Evolutionary conservation across 805 yeast species (phyloP), one percentile per base, ranked within the genome.

Genomic region (Candida tallmaniae): DNA sequence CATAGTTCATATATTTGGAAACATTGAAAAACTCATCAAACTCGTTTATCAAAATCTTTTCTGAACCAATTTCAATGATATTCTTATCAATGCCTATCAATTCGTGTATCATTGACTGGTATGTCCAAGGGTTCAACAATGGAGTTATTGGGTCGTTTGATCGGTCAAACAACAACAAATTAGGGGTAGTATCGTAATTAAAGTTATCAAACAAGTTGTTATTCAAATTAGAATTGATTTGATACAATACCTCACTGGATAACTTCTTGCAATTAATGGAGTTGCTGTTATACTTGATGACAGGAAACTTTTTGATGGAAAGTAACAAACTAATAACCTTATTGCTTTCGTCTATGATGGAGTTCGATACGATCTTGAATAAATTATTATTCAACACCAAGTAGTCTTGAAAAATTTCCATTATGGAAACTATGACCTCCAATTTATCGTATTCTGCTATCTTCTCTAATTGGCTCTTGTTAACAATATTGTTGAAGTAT

Each of bases 31-130:
- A 93, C 14, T 68, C 57, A 56, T 93, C 99, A 40, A 78, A 42
- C 76, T 80, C 55, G 76, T 71, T 19, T 74, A 41, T 78, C 58
- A 39, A 78, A 61, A 44, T 46, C 40, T 53, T 62, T 36, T 60
- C 68, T 18, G 73, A 77, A 1, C 58, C 65, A 23, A 89, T 56
- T 46, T 78, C 82, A 4, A 87, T 95, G 2, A 89, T 74, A 47
- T 93, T 90, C 51, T 87, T 82, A 22, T 69, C 63, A 39, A 93
- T 84, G 2, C 90, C 95, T 20, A 93, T 65, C 15, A 88, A 71
- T 54, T 94, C 97, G 55, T 90, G 95, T 12, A 93, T 86, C 97
- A 93, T 90, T 2, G 96, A 84, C 54, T 90, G 97, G 59, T 87
- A 93, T 1, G 98, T 89, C 99, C 99, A 93, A 2, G 97, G 98